Conservation (phyloP, 805 yeast genomes). For the Candida broadrunensis region DNA sequence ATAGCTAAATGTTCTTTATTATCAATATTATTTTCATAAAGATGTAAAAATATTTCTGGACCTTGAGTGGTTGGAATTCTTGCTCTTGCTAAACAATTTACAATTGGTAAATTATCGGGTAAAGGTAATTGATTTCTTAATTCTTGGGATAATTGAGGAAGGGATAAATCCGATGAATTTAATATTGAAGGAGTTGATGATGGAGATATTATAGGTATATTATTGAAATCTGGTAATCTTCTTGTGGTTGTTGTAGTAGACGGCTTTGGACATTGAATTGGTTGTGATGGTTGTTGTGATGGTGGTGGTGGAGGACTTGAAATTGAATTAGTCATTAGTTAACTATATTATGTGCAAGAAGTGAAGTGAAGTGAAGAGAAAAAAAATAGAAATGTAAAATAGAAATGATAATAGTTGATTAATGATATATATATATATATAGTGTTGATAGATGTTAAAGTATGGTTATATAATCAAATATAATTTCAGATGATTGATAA, state of each 20-base stretch:
- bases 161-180: conserved; percentile 8
- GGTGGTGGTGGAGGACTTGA: too few relatives aligned
- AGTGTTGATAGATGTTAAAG: too few relatives aligned
- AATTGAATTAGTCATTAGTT: too few relatives aligned
- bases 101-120: conserved; percentile 64
- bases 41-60: conserved; percentile 87
- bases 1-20: conserved; percentile 94
- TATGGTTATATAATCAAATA: too few relatives aligned
- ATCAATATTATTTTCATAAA: conserved; percentile 83
- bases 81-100: conserved; percentile 88
- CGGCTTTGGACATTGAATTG: background rate
- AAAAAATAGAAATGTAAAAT: too few relatives aligned
- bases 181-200: conserved; percentile 14
- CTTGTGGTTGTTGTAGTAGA: background rate
- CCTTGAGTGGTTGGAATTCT: conserved; percentile 95
- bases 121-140: conserved; percentile 34
- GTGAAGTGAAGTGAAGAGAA: too few relatives aligned
- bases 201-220: conserved; percentile 23
- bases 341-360: too few relatives aligned
- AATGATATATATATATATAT: too few relatives aligned
- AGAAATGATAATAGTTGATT: too few relatives aligned
- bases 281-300: background rate
- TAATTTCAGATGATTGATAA: too few relatives aligned
- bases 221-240: conserved; percentile 10
- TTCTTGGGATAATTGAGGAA: conserved; percentile 17